Base-by-base conservation (phyloP, 805 yeast species). In the Candida loeiensis region DNA sequence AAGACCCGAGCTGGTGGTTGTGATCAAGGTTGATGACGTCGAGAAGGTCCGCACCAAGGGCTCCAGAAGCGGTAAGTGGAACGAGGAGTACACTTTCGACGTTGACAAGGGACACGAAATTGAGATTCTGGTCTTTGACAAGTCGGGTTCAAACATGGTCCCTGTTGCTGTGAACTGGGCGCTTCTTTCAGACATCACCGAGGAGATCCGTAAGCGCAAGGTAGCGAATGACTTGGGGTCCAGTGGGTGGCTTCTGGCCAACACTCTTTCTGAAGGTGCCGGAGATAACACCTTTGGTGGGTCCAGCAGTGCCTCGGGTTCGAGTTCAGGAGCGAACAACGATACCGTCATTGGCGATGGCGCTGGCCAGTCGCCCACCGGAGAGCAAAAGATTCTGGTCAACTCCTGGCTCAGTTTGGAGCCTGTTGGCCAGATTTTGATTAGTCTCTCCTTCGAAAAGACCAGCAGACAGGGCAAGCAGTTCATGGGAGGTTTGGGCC, bases 81-180 rank as follows among this genome's bases (percentile, higher is more conserved):
- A 76, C 56, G 99, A 93, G 57, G 82, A 79, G 30, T 88, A 89
- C 56, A 77, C 77, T 39, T 76, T 93, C 42, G 80, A 79, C 27
- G 85, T 93, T 30, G 96, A 86, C 45, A 87, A 83, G 58, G 96
- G 96, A 19, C 87, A 91, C 55, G 99, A 93, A 64, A 74, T 90
- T 32, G 96, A 90, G 54, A 71, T 93, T 43, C 78, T 90, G 2
- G 87, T 93, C 4, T 89, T 83, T 59, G 99, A 93, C 59, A 82
- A 81, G 50, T 68, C 74, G 9, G 85, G 85, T 27, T 78, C 71
- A 43, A 75, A 71, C 36, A 66, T 74, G 44, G 79, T 82, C 6
- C 98, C 99, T 0, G 96, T 93, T 6, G 99, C 95, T 6, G 73
- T 93, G 27, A 79, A 85, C 52, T 93, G 99, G 99, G 73, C 91